Evolutionary conservation across 495 filamentous ascomycete genomes (phyloP).

Genomic region (Neurospora sp.): DNA sequence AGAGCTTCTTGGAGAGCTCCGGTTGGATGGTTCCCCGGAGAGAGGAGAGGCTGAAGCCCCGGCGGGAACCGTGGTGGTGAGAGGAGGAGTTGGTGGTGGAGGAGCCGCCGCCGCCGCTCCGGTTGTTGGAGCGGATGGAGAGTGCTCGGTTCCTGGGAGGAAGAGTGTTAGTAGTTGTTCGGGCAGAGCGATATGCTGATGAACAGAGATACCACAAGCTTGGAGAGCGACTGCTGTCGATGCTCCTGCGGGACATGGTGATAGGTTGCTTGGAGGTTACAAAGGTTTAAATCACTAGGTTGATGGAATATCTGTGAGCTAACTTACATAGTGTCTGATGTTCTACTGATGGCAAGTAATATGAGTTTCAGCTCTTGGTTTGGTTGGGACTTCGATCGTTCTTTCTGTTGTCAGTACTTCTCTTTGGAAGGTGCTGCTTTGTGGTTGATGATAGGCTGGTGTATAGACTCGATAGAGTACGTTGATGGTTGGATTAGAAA

Average conservation of each 20-base stretch:
- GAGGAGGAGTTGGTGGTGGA: slow-evolving; percentile 33
- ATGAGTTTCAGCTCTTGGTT: neutral
- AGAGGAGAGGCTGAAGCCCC: slow-evolving; percentile 65
- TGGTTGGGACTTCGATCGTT: neutral
- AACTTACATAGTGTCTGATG: slow-evolving; percentile 2
- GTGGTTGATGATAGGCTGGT: neutral
- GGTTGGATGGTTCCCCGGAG: slow-evolving; percentile 76
- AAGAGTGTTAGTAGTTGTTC: neutral
- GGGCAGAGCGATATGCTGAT: neutral
- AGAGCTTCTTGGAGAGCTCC: slow-evolving; percentile 73
- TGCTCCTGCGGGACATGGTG: slow-evolving; percentile 21
- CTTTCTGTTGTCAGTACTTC: neutral
- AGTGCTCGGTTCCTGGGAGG: slow-evolving; percentile 46
- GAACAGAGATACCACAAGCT: slow-evolving; percentile 12
- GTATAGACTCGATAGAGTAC: neutral
- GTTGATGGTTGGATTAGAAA: neutral
- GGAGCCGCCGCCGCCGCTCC: slow-evolving; percentile 19
- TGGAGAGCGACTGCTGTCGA: slow-evolving; percentile 14
- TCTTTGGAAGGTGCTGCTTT: neutral
- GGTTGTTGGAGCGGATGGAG: slow-evolving; percentile 29
- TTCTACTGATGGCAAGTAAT: neutral
- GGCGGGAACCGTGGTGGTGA: slow-evolving; percentile 34
- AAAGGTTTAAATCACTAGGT: neutral
- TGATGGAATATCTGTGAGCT: neutral
- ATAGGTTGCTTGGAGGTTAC: neutral